Evolutionary conservation across 768 basidiomycete species (phyloP).

Genomic region (Panus rudis): DNA sequence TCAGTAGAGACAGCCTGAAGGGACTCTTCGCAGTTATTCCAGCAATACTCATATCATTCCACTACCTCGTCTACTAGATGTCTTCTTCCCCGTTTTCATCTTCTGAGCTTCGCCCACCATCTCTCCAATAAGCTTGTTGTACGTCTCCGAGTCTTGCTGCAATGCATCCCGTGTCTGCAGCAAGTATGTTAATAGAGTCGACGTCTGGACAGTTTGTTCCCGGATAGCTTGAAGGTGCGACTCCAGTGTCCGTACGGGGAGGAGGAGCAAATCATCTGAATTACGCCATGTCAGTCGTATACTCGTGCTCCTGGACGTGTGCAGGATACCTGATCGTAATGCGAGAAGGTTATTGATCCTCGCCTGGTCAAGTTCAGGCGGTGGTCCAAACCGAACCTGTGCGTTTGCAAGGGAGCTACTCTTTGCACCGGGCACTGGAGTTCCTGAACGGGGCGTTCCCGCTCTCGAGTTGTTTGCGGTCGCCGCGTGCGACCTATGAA

Average conservation of each 20-base stretch:
- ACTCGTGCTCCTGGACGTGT: background rate
- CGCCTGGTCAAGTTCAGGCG: conserved; percentile 63
- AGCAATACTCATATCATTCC: conserved; percentile 34
- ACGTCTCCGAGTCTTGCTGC: conserved; percentile 84
- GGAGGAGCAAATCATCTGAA: conserved; percentile 63
- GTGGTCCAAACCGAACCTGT: conserved; percentile 59
- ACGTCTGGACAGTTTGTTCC: conserved; percentile 66
- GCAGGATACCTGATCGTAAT: conserved; percentile 53
- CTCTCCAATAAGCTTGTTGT: conserved; percentile 86
- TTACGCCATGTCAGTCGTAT: background rate
- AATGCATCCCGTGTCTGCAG: conserved; percentile 75
- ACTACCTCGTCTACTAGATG: conserved; percentile 25
- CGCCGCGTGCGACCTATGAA: conserved; percentile 24
- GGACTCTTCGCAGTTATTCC: too few relatives aligned
- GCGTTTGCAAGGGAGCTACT: conserved; percentile 23
- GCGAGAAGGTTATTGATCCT: conserved; percentile 63
- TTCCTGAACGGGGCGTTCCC: conserved; percentile 39
- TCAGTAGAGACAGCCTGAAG: too few relatives aligned
- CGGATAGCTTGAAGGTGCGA: conserved; percentile 61
- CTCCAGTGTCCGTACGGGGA: conserved; percentile 64
- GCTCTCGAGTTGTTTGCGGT: conserved; percentile 44
- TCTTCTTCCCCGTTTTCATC: conserved; percentile 55
- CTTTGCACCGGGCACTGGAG: conserved; percentile 35
- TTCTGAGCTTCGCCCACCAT: conserved; percentile 90
- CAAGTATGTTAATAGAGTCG: conserved; percentile 70